Evolutionary conservation across 73 alveolate species (phyloP).

Genomic region (Paramecium sonneborni): DNA sequence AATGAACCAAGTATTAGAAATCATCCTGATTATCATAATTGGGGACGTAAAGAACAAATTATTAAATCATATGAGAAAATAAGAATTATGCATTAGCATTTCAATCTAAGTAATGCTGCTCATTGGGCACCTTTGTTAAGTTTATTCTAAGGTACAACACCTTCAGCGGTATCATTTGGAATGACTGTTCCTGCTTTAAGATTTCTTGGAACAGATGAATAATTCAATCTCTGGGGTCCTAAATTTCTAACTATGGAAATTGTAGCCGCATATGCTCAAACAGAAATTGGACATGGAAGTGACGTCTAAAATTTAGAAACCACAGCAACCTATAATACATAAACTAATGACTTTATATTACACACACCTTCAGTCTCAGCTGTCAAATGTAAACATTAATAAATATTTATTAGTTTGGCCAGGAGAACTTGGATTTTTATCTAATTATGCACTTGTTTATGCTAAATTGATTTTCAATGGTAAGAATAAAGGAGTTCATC

Average conservation of each 20-base stretch:
- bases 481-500: constrained; percentile 82
- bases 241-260: constrained; percentile 57
- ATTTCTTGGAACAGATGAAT: constrained; percentile 61
- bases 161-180: constrained; percentile 23
- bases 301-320: constrained; percentile 82
- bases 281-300: constrained; percentile 93
- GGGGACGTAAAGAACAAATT: not conserved
- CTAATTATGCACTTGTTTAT: constrained; percentile 81
- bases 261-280: constrained; percentile 78
- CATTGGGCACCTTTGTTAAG: not conserved
- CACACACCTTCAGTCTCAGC: constrained; percentile 79
- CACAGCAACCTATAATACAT: constrained; percentile 75
- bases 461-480: constrained; percentile 84
- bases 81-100: not conserved
- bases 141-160: constrained; percentile 29
- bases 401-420: constrained; percentile 73
- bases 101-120: not conserved
- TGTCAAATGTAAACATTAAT: constrained; percentile 65
- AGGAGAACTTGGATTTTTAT: constrained; percentile 84
- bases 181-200: constrained; percentile 65
- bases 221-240: constrained; percentile 59
- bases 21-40: constrained; percentile 21
- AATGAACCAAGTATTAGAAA: not conserved
- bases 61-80: not conserved
- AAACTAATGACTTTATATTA: constrained; percentile 75